phyloP scores from a whole-genome alignment of 2,329 filamentous ascomycete species.

The Hypoxylon sp. region DNA sequence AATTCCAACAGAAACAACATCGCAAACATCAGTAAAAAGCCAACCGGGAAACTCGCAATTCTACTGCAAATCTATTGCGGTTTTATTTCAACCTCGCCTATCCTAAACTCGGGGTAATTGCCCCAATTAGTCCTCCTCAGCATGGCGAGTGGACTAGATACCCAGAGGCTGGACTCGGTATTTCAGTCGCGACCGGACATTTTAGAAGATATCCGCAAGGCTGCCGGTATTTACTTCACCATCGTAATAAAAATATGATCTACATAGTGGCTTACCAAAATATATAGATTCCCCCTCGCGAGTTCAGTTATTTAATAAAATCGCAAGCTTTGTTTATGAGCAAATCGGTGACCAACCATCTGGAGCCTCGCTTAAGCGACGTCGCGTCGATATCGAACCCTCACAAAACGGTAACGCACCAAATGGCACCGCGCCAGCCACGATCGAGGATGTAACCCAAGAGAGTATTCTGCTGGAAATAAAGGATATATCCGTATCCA shows the following conservation, averaged over 20 bases:
- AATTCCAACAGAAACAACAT: slow-evolving; percentile 24
- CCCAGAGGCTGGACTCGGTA: slow-evolving; percentile 64
- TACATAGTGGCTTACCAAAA: slow-evolving; percentile 29
- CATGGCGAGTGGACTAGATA: slow-evolving; percentile 65
- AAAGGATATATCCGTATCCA: slow-evolving; percentile 76
- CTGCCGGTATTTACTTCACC: slow-evolving; percentile 62
- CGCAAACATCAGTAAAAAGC: slow-evolving; percentile 8
- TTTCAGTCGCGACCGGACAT: slow-evolving; percentile 72
- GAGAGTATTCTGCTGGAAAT: slow-evolving; percentile 72
- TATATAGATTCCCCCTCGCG: slow-evolving; percentile 65
- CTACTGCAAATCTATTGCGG: neutral
- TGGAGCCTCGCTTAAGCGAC: slow-evolving; percentile 67
- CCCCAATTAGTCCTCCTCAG: slow-evolving; percentile 28
- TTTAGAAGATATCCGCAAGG: slow-evolving; percentile 66
- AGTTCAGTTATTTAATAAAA: slow-evolving; percentile 70
- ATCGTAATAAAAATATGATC: neutral
- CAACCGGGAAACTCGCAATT: neutral
- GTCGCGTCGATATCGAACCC: slow-evolving; percentile 64
- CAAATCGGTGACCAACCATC: slow-evolving; percentile 55
- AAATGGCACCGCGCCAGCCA: slow-evolving; percentile 42
- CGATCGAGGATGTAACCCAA: slow-evolving; percentile 60
- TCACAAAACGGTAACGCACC: slow-evolving; percentile 49
- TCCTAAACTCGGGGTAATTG: slow-evolving; percentile 19
- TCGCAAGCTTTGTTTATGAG: slow-evolving; percentile 66
- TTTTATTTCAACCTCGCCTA: neutral